phyloP scores from a whole-genome alignment of 495 filamentous ascomycete genomes.

The Tuber magnatum region DNA sequence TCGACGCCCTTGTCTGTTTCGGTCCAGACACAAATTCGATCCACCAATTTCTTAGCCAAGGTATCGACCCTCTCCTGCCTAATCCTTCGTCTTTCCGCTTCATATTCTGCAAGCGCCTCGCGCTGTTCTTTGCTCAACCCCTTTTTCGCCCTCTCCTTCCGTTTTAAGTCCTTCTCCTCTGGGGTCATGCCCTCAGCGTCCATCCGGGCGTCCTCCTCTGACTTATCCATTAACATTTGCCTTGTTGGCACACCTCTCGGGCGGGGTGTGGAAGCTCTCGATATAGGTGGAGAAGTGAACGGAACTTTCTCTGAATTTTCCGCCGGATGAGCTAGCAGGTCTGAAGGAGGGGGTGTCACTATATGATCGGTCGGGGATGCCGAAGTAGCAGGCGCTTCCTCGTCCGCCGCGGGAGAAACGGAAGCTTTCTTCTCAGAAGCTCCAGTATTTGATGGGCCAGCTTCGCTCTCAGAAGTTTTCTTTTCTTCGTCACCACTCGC shows the following conservation, averaged over 20 bases:
- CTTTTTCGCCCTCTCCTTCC: conserved; percentile 79
- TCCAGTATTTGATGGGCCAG: conserved; percentile 32
- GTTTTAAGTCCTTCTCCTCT: conserved; percentile 61
- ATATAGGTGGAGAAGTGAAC: conserved; percentile 36
- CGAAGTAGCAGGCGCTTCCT: conserved; percentile 22
- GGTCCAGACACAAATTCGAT: conserved; percentile 91
- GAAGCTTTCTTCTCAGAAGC: conserved; percentile 35
- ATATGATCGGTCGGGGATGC: conserved; percentile 26
- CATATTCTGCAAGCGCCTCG: conserved; percentile 80
- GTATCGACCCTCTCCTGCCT: conserved; percentile 87
- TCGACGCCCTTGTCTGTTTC: conserved; percentile 85
- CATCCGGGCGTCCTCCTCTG: conserved; percentile 74
- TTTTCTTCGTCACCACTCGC: conserved; percentile 48
- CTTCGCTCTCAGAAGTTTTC: conserved; percentile 40
- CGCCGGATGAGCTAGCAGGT: conserved; percentile 15
- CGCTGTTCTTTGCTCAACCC: conserved; percentile 81
- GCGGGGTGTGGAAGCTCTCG: conserved; percentile 63
- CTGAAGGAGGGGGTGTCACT: conserved; percentile 21
- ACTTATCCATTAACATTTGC: conserved; percentile 78
- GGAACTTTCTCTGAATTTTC: conserved; percentile 14
- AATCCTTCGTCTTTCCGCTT: conserved; percentile 71
- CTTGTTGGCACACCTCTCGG: conserved; percentile 61
- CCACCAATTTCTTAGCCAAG: conserved; percentile 72
- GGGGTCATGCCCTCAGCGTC: conserved; percentile 62
- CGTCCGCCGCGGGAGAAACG: conserved; percentile 30